Base-by-base conservation (phyloP, 192 early-diverging fungal species). In the Entophlyctis helioformis region DNA sequence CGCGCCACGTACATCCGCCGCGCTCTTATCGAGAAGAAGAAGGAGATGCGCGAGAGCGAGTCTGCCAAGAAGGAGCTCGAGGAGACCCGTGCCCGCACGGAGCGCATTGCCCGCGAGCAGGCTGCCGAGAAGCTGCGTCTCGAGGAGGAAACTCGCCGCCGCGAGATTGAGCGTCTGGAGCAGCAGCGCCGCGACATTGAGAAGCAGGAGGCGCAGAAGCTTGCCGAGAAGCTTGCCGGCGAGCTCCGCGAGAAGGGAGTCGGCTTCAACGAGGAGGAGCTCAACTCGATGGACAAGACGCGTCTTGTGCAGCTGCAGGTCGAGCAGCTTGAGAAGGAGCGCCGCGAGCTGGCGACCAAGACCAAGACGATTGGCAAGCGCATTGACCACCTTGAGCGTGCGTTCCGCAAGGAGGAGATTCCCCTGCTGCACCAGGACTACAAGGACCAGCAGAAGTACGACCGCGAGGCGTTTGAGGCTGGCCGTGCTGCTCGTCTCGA, bases 351-450 rank as follows among this genome's bases (percentile, higher is more conserved):
- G 55, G 73, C 78, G 51, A 64, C 70, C 41, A 85, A 87, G 52
- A 69, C 88, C 50, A 81, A 80, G 64, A 39, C 66, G 15, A 67
- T 85, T 46, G 66, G 67, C 42, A 91, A 91, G 62, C 74, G 80
- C 49, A 46, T 84, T 23, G 96, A 99, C 65, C 88, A 92, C 58
- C 71, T 80, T 15, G 91, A 93, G 66, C 87, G 96, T 57, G 96
- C 94, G 13, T 84, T 69, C 70, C 86, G 94, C 51, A 75, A 82
- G 59, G 78, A 80, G 45, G 96, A 99, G 70, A 82, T 84, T 53
- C 84, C 92, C 36, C 66, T 95, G 24, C 76, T 96, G 35, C 80
- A 78, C 35, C 76, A 84, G 48, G 94, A 97, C 63, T 93, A 96
- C 56, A 87, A 86, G 36, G 67, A 71, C 31, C 93, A 97, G 64